Percentiles rank a stretch among this genome's conserved stretches.
Evolutionary conservation across 495 filamentous ascomycete species (phyloP).

Genomic region (Penicillium malachiteum): DNA sequence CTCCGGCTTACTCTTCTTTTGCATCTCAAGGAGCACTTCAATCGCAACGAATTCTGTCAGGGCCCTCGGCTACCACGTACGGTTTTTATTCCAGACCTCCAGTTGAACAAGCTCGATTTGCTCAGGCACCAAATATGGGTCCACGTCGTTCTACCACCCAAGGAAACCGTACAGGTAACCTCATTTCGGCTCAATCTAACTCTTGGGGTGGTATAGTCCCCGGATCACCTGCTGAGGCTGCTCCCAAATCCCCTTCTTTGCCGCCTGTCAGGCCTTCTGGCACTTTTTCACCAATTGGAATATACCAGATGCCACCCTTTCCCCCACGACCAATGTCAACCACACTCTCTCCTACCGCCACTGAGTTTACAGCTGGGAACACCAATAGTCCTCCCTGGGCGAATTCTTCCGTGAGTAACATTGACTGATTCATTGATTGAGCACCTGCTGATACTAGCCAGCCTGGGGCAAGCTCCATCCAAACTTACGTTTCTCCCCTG

Average conservation of each 20-base stretch:
- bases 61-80: constrained; percentile 33
- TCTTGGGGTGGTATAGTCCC: constrained; percentile 37
- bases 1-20: constrained; percentile 20
- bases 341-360: constrained; percentile 78
- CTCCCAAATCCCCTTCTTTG: constrained; percentile 21
- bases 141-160: constrained; percentile 41
- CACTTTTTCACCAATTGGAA: constrained; percentile 45
- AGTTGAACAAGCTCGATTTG: constrained; percentile 32
- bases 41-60: constrained; percentile 42
- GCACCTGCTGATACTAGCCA: constrained; percentile 21
- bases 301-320: constrained; percentile 57
- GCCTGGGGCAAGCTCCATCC: constrained; percentile 49
- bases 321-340: constrained; percentile 73
- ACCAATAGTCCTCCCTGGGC: constrained; percentile 49
- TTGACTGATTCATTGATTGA: neutral
- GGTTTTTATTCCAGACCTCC: constrained; percentile 29
- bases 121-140: constrained; percentile 32
- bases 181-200: constrained; percentile 25
- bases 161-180: constrained; percentile 38
- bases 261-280: constrained; percentile 37
- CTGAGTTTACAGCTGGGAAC: constrained; percentile 64
- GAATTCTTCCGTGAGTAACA: constrained; percentile 42
- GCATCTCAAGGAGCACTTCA: constrained; percentile 22
- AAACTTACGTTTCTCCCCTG: constrained; percentile 79
- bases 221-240: constrained; percentile 19